These are phyloP conservation scores for Codiaeum variegatum DNA, from an alignment of 441 rosid genomes.

Conservation along the genomic window DNA sequence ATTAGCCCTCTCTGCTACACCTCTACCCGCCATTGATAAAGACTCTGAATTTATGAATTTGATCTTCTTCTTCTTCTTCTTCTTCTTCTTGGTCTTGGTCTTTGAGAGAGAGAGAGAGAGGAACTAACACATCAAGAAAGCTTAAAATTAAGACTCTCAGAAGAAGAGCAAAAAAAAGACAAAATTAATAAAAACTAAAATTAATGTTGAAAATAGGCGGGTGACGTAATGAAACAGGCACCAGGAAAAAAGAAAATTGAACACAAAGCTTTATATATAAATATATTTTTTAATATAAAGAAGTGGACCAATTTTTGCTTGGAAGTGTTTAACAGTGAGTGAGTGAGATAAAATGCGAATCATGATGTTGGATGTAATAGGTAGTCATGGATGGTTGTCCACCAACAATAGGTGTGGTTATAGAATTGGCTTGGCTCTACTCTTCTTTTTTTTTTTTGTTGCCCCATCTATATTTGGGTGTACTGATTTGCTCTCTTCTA, in stretches of 20 bases:
- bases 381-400: slow-evolving; percentile 18
- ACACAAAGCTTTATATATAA: neutral
- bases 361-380: slow-evolving; percentile 37
- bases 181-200: neutral
- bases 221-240: slow-evolving; percentile 46
- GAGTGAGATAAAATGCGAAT: slow-evolving; percentile 31
- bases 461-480: slow-evolving; percentile 4
- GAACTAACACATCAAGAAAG: slow-evolving; percentile 24
- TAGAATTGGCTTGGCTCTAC: neutral
- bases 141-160: slow-evolving; percentile 11
- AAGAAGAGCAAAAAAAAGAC: neutral
- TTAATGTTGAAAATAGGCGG: slow-evolving; percentile 3
- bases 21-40: slow-evolving; percentile 55
- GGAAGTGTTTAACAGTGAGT: slow-evolving; percentile 7
- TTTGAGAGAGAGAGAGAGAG: neutral
- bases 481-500: slow-evolving; percentile 14
- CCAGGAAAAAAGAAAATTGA: slow-evolving; percentile 31
- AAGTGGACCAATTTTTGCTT: slow-evolving; percentile 31
- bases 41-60: slow-evolving; percentile 23
- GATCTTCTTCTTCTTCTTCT: slow-evolving; percentile 6
- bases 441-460: neutral
- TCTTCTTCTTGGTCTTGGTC: neutral
- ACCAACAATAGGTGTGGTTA: slow-evolving; percentile 16
- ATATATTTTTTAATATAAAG: neutral
- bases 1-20: slow-evolving; percentile 11